Percentiles rank a stretch among this genome's conserved stretches.
Evolutionary conservation across 768 basidiomycete genomes (phyloP).

Genomic region (Tulasnella sp.): DNA sequence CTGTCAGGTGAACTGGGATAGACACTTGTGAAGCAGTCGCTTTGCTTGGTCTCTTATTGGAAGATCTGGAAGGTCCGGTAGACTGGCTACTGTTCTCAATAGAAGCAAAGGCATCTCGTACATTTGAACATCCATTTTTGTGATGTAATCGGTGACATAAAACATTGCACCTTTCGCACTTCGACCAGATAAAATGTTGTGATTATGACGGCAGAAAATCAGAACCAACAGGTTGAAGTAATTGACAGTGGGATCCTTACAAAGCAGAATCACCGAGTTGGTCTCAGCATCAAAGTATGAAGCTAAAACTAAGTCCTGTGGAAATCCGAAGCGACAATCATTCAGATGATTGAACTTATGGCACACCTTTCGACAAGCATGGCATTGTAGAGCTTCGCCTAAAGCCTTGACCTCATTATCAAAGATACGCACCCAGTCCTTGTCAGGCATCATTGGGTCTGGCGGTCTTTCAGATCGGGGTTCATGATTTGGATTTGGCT

Average conservation of each 20-base stretch:
- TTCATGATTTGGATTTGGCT: slow-evolving; percentile 17
- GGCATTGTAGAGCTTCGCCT: slow-evolving; percentile 21
- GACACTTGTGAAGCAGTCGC: slow-evolving; percentile 24
- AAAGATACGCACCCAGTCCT: slow-evolving; percentile 2
- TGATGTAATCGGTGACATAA: slow-evolving; percentile 30
- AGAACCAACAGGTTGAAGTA: slow-evolving; percentile 27
- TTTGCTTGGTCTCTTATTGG: slow-evolving; percentile 16
- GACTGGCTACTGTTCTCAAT: slow-evolving; percentile 20
- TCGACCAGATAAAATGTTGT: slow-evolving; percentile 28
- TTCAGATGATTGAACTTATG: slow-evolving; percentile 25
- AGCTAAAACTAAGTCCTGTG: slow-evolving; percentile 24
- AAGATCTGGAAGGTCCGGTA: neutral
- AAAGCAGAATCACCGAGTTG: slow-evolving; percentile 25
- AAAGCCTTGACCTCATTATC: slow-evolving; percentile 17
- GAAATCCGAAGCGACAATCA: slow-evolving; percentile 26
- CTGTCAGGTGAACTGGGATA: slow-evolving; percentile 22
- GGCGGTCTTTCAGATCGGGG: slow-evolving; percentile 15
- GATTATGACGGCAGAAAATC: slow-evolving; percentile 27
- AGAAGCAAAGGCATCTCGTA: slow-evolving; percentile 23
- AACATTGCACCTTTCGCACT: slow-evolving; percentile 28
- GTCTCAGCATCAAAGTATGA: slow-evolving; percentile 25
- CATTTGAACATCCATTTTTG: slow-evolving; percentile 24
- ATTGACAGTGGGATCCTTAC: slow-evolving; percentile 24
- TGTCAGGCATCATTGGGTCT: no score
- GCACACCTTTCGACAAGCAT: slow-evolving; percentile 21